Base-by-base conservation (phyloP, 163 green algal genomes). In the Scenedesmus sp. region DNA sequence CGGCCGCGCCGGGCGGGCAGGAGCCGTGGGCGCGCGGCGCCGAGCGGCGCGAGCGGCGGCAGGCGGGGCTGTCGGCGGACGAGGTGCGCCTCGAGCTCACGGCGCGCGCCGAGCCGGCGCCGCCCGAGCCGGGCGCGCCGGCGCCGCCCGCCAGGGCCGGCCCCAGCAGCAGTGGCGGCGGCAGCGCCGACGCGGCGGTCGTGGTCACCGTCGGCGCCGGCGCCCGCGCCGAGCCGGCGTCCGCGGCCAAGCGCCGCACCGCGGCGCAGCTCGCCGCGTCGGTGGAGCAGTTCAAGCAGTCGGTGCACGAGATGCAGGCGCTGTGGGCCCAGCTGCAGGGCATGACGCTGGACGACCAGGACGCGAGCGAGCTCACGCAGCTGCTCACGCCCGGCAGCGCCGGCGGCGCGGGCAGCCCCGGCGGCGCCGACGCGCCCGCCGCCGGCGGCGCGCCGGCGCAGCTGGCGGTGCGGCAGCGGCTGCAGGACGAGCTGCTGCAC, bases 401-500 rank as follows among this genome's bases (percentile, higher is more conserved):
- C 15, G 36, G 15, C 63, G 44, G 44, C 36, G 20, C 17, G 24
- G 20, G 11, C 63, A 60, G 63, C 63, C 58, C 28, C 44, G 7
- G 24, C 57, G 17, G 36, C 39, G 56, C 20, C 62, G 53, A 15
- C 36, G 22, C 36, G 36, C 47, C 33, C n/a, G 45, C 60, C 13
- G 33, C 60, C 11, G 60, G 17, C 17, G n/a, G 29, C 15, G 31
- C 48, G 54, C 50, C 20, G 28, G n/a, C 33, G 17, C 15, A 31
- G 7, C 65, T 51, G 36, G 14, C 57, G 34, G 53, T 77, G 34
- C 39, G 56, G 69, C 69, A 77, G 54, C 13, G 33, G 54, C 24
- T 77, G 53, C 69, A 67, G 69, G 33, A 77, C 4, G 69, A 77
- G 69, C n/a, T 77, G 69, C 36, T 77, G 54, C 39, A 63, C 1